Evolutionary conservation across 2,329 filamentous ascomycete genomes (phyloP).

Genomic region (Myrmaecium sp.): DNA sequence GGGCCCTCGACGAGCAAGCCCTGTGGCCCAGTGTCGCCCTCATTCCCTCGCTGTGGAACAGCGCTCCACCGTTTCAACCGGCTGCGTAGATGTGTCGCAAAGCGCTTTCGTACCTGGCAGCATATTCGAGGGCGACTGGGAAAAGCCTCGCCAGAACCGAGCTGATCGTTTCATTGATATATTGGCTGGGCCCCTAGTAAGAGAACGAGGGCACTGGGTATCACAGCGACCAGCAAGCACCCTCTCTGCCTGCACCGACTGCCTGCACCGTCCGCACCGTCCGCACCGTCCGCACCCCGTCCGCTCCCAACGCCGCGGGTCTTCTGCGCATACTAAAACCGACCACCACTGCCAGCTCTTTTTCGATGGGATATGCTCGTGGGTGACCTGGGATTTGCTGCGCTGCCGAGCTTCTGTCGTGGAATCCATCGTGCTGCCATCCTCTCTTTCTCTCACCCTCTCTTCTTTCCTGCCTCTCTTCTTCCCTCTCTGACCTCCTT

Average conservation of each 20-base stretch:
- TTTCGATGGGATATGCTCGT: constrained; percentile 16
- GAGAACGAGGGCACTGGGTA: constrained; percentile 11
- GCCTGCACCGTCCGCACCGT: no score
- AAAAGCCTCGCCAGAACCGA: constrained; percentile 17
- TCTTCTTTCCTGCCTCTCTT: constrained; percentile 1
- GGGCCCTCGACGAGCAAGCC: no score
- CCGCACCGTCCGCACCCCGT: no score
- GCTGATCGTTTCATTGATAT: constrained; percentile 19
- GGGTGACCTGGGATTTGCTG: constrained; percentile 11
- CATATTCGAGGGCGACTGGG: no score
- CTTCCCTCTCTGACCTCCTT: not conserved
- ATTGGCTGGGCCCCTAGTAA: constrained; percentile 20
- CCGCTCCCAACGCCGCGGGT: constrained; percentile 16
- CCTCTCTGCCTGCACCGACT: constrained; percentile 16
- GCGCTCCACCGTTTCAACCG: constrained; percentile 19
- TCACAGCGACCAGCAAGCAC: constrained; percentile 22
- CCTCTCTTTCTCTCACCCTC: no score
- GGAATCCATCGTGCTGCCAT: no score
- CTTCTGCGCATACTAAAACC: constrained; percentile 21
- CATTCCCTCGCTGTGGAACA: constrained; percentile 18
- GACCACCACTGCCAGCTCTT: constrained; percentile 12
- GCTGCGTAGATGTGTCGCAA: constrained; percentile 20
- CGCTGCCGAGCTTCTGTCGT: constrained; percentile 18
- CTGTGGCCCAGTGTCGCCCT: no score
- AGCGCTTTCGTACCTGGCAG: constrained; percentile 23